Conservation (phyloP, 352 stramenopile genomes). For the Globisporangium iwayamae region DNA sequence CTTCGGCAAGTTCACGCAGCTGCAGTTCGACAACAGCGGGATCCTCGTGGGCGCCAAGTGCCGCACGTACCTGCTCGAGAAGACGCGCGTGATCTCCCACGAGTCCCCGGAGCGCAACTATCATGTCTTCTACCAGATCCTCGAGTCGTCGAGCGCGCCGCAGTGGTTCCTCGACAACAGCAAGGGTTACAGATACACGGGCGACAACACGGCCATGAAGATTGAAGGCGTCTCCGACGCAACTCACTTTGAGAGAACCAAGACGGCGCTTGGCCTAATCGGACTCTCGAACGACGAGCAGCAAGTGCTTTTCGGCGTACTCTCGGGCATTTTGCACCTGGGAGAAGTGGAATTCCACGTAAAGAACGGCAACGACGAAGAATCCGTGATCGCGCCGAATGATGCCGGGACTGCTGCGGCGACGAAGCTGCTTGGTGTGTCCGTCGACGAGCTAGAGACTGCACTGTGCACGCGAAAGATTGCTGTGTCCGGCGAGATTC, state of each 20-base stretch:
- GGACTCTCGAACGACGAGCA: slow-evolving; percentile 57
- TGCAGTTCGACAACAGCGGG: slow-evolving; percentile 81
- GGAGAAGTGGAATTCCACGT: slow-evolving; percentile 92
- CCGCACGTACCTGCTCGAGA: slow-evolving; percentile 97
- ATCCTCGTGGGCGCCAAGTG: slow-evolving; percentile 90
- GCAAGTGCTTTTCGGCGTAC: slow-evolving; percentile 61
- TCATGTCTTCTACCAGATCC: slow-evolving; percentile 95
- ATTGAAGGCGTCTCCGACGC: slow-evolving; percentile 76
- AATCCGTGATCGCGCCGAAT: slow-evolving; percentile 40
- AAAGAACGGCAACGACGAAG: slow-evolving; percentile 68
- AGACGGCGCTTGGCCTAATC: slow-evolving; percentile 58
- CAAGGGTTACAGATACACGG: slow-evolving; percentile 62
- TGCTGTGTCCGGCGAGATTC: slow-evolving; percentile 62
- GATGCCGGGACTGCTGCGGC: slow-evolving; percentile 34
- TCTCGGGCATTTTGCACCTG: slow-evolving; percentile 93
- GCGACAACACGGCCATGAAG: slow-evolving; percentile 44
- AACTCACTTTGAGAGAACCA: slow-evolving; percentile 68
- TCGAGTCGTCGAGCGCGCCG: slow-evolving; percentile 7
- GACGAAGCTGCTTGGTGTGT: slow-evolving; percentile 58
- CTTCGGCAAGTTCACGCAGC: slow-evolving; percentile 97
- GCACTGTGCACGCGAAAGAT: slow-evolving; percentile 69
- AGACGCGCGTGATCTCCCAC: slow-evolving; percentile 95
- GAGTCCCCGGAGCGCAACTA: slow-evolving; percentile 93
- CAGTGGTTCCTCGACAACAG: slow-evolving; percentile 42
- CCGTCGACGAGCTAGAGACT: slow-evolving; percentile 47